Base-by-base conservation (phyloP, 78 protist species). In the Guillardia theta region DNA sequence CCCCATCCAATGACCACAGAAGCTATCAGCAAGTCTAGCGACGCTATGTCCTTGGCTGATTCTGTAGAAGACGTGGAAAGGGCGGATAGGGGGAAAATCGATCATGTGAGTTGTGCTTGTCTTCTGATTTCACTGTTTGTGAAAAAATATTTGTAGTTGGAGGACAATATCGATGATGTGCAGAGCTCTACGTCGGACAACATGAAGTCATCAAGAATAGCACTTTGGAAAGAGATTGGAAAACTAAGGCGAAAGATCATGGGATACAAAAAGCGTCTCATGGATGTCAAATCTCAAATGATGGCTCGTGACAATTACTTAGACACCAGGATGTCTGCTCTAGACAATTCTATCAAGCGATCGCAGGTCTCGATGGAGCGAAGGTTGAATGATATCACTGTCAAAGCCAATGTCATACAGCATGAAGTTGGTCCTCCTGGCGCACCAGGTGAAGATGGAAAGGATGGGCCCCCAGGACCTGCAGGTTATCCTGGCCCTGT, bases 271-370 rank as follows among this genome's bases (percentile, higher is more conserved):
- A 18, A 43, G 15, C 18, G 90, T 4, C 33, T 78, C 43, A 36
- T 78, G 48, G 18, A 43, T 10, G 50, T 30, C 50, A 78, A 78
- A 30, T 27, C 22, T 19, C 90, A 43, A 18, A 78, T 78, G 90
- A 78, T 78, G 90, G 10, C 90, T 2, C 90, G 90, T 19, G 90
- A 78, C 48, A 78, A 78, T 50, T 78, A 78, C 48, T 50, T 78
- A 10, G 45, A 18, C 18, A 36, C 45, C 24, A 45, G 90, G 41
- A 43, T 78, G 45, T 10, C 10, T 30, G 18, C 90, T 43, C 48
- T 78, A 22, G 48, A 78, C n/a, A 43, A 78, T 8, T 12, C 90
- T 10, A 12, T 43, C 30, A 19, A 4, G 4, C 45, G 90, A n/a
- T 27, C 18, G 30, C 18, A 43, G 24, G 48, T 43, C 48, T 46